phyloP scores from a whole-genome alignment of 164 flowering plant species.

The Amborella trichopoda region DNA sequence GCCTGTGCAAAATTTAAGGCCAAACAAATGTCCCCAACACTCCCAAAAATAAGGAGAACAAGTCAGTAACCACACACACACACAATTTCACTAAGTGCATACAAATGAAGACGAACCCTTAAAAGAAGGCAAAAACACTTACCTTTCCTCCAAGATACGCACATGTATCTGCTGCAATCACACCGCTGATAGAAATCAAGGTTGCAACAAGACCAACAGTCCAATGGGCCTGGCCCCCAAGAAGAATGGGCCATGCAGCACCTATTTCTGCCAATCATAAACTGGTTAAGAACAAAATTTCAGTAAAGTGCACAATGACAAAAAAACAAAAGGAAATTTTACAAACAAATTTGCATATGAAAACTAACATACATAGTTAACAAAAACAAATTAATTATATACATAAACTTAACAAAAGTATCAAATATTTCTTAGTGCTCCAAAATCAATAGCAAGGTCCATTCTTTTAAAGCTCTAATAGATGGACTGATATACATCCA shows the following conservation, averaged over 20 bases:
- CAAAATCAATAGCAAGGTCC: no score
- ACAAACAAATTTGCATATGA: conserved; percentile 5
- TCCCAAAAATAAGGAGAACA: no score
- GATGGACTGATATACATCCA: no score
- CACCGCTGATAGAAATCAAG: conserved; percentile 73
- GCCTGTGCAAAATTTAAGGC: no score
- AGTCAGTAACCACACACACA: no score
- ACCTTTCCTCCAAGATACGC: conserved; percentile 96
- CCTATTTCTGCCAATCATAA: conserved; percentile 40
- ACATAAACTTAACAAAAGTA: no score
- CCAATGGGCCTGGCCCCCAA: conserved; percentile 94
- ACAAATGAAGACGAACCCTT: not conserved
- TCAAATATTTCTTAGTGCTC: no score
- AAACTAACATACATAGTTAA: no score
- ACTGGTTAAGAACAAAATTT: conserved; percentile 13
- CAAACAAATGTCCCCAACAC: no score
- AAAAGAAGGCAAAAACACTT: conserved; percentile 12
- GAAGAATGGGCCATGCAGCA: conserved; percentile 71
- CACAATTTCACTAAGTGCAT: no score
- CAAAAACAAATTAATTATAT: no score
- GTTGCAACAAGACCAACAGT: conserved; percentile 96
- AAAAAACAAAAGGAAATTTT: not conserved
- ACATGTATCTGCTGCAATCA: conserved; percentile 92
- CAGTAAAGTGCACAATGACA: conserved; percentile 1
- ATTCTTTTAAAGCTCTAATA: no score